Evolutionary conservation across 345 rosid genomes (phyloP).

Genomic region (Melastoma malabathricum): DNA sequence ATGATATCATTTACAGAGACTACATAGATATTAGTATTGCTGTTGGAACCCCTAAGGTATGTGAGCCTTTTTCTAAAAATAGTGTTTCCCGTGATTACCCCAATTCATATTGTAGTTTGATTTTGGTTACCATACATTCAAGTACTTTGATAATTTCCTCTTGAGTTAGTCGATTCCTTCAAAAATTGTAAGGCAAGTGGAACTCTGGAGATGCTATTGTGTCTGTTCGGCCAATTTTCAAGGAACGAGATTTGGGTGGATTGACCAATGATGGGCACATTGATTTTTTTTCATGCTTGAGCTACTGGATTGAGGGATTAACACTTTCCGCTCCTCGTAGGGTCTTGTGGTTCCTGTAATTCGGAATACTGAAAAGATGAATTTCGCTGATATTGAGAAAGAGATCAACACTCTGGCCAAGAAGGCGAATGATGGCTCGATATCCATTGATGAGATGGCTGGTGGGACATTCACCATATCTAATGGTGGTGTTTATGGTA

Average conservation of each 20-base stretch:
- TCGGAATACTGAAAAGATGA: conserved; percentile 55
- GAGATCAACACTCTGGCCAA: conserved; percentile 77
- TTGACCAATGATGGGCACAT: too few relatives aligned
- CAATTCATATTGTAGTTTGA: not conserved
- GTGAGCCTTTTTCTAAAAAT: conserved; percentile 3
- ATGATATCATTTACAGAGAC: conserved; percentile 93
- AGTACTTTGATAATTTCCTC: too few relatives aligned
- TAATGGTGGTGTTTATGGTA: conserved; percentile 85
- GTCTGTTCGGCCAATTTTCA: too few relatives aligned
- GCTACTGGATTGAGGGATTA: not conserved
- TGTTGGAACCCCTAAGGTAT: conserved; percentile 80
- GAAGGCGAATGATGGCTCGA: conserved; percentile 83
- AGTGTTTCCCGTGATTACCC: not conserved
- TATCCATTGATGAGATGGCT: conserved; percentile 98
- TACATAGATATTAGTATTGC: conserved; percentile 90
- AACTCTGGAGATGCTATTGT: too few relatives aligned
- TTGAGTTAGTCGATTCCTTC: too few relatives aligned
- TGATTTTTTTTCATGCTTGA: not conserved
- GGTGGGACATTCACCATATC: conserved; percentile 92
- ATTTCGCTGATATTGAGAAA: conserved; percentile 88
- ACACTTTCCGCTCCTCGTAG: conserved; percentile 19
- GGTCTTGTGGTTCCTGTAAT: conserved; percentile 87
- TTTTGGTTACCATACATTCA: not conserved
- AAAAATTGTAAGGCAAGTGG: too few relatives aligned
- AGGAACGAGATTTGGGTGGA: too few relatives aligned